Base-by-base conservation (phyloP, 495 filamentous ascomycete species). In the Immersiella caudata region DNA sequence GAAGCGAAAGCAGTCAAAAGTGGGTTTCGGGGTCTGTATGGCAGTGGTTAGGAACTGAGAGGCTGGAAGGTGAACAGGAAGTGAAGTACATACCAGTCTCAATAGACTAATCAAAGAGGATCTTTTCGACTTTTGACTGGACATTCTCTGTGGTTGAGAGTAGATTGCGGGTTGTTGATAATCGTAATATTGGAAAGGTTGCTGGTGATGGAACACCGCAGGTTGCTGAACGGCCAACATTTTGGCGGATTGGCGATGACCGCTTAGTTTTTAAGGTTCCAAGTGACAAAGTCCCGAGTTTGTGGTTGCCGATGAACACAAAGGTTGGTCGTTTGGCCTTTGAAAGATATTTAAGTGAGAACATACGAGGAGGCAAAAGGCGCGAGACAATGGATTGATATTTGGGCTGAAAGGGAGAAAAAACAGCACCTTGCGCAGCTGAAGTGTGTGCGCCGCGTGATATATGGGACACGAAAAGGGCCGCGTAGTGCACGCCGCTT, bases 391-490 rank as follows among this genome's bases (percentile, higher is more conserved):
- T 12, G 40, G 26, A 59, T 6, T 59, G 56, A 18, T 14, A 36
- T 25, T 24, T 62, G 60, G 33, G 60, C 60, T 62, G 60, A 62
- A 62, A 62, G 21, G 25, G 26, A 33, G 26, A 33, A 27, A 27
- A 26, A 59, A 27, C 8, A 27, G n/a, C 22, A 20, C 56, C 56
- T 26, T 50, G 60, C 50, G 60, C 33, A 62, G 60, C 60, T 49
- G 60, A 46, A 18, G 60, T 9, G 57, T 62, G 60, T 50, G 35
- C 11, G 8, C 36, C 60, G 33, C 60, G 60, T 62, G 60, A 62
- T 62, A 62, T 62, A 62, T 49, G 60, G 8, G 22, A 62, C 60
- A 24, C 33, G 35, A 50, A 22, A 29, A 14, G 25, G 21, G 56
- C 56, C 56, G 26, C 24, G 26, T 12, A 27, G 18, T 20, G 56